A percentile compares a stretch with the other conserved stretches of the same genome.
Conservation (phyloP, 768 basidiomycete species). For the Naganishia randhawae region DNA sequence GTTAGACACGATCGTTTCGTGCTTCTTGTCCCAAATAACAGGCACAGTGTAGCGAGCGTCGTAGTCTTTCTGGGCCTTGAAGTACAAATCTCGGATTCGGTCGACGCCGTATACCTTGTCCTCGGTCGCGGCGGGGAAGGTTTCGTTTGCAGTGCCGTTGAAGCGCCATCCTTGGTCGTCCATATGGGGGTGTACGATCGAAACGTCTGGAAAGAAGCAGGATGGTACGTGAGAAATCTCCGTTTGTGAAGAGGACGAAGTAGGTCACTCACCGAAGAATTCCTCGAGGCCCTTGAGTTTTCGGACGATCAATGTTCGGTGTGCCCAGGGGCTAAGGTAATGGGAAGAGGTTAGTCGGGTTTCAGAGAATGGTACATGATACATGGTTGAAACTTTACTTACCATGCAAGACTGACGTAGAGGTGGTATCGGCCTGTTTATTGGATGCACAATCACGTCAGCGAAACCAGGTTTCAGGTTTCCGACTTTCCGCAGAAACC, state of each 20-base stretch:
- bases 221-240: not conserved
- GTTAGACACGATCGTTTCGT: slow-evolving; percentile 84
- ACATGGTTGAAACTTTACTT: slow-evolving; percentile 39
- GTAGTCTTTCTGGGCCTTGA: slow-evolving; percentile 69
- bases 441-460: not conserved
- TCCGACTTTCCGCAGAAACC: not conserved
- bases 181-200: slow-evolving; percentile 81
- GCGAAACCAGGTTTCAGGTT: not conserved
- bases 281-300: slow-evolving; percentile 88
- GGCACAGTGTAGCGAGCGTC: slow-evolving; percentile 59
- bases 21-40: slow-evolving; percentile 87
- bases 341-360: not conserved
- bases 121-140: slow-evolving; percentile 62
- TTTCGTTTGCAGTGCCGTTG: slow-evolving; percentile 57
- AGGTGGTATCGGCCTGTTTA: slow-evolving; percentile 80
- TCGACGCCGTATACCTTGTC: slow-evolving; percentile 69
- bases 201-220: slow-evolving; percentile 59
- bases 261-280: slow-evolving; percentile 62
- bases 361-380: slow-evolving; percentile 8
- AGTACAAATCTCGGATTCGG: slow-evolving; percentile 81
- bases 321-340: slow-evolving; percentile 70
- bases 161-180: slow-evolving; percentile 83
- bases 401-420: slow-evolving; percentile 82
- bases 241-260: not conserved
- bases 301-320: slow-evolving; percentile 78